These are phyloP conservation scores for Chlamydomonas incerta DNA, from an alignment of 139 green algal genomes.

Conservation along the genomic window DNA sequence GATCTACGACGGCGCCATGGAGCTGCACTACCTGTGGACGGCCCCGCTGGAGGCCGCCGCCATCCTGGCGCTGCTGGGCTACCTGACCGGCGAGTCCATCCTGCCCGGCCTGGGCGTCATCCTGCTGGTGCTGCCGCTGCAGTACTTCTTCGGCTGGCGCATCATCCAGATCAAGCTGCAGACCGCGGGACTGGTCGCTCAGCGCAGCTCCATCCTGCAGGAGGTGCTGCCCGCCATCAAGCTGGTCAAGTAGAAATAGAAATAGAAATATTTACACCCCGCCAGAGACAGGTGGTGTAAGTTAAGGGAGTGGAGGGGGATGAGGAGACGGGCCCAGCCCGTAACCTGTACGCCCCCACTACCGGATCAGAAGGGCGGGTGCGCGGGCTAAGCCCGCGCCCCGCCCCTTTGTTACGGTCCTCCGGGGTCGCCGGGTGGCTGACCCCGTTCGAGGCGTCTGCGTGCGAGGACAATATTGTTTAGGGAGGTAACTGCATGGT, in stretches of 20 bases:
- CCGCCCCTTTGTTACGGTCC: too few species aligned
- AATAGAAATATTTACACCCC: too few species aligned
- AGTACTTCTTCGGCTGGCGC: slow-evolving; percentile 76
- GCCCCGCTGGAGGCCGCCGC: slow-evolving; percentile 67
- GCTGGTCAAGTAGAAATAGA: slow-evolving; percentile 76
- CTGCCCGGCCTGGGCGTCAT: slow-evolving; percentile 40
- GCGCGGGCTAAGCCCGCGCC: too few species aligned
- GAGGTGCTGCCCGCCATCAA: slow-evolving; percentile 78
- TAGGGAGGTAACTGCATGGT: too few species aligned
- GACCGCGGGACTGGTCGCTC: slow-evolving; percentile 52
- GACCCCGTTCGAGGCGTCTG: too few species aligned
- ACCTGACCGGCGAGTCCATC: slow-evolving; percentile 54
- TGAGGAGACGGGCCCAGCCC: too few species aligned
- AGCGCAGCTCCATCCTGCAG: slow-evolving; percentile 60
- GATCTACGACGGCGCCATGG: slow-evolving; percentile 43
- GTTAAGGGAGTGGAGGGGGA: too few species aligned
- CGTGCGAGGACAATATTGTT: too few species aligned
- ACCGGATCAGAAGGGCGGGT: too few species aligned
- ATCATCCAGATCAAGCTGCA: slow-evolving; percentile 75
- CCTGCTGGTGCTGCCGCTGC: slow-evolving; percentile 43
- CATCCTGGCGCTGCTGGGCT: slow-evolving; percentile 69
- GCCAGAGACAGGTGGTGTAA: too few species aligned
- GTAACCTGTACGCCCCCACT: too few species aligned
- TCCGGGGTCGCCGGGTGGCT: too few species aligned
- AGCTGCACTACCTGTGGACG: slow-evolving; percentile 80